Base-by-base conservation (phyloP, 345 rosid species). In the Syzygium oleosum region DNA sequence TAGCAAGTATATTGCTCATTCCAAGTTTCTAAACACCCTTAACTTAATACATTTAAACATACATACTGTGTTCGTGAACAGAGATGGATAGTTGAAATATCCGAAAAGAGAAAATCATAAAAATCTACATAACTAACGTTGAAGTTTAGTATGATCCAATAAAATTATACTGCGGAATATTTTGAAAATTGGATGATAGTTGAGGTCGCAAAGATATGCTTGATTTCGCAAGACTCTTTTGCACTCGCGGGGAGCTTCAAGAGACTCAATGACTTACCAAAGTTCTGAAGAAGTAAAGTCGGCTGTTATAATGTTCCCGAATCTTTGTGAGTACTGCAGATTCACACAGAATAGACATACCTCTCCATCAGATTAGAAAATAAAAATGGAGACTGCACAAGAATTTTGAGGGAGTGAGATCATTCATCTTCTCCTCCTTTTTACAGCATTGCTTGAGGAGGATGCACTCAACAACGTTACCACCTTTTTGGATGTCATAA, bases 291-390 rank as follows among this genome's bases (percentile, higher is more conserved):
- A 31, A 6, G 38, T 17, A 3, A 5, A 27, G 73, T 13, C 9
- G 73, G 7, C n/a, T 61, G 15, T 29, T 3, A 59, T 59, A 27
- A 14, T 2, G 12, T 14, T n/a, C 5, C 38, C 12, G 1, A n/a
- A 7, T 63, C 2, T n/a, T 0, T 4, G 5, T 29, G 43, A 65
- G 78, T 31, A 0, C 78, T 65, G 43, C 12, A 0, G 6, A 65
- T 65, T 13, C 5, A 29, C 19, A 65, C 43, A 31, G 43, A 65
- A 12, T 14, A 65, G 17, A 31, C 16, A 16, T 3, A 7, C 78
- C 43, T 16, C 27, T 9, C 78, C 1, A 16, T 65, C 78, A 31
- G 8, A 31, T 65, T 65, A 65, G 22, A 54, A 51, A 51, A 49
- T 3, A 51, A 11, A 11, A 11, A 25, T 58, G 65, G 29, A 58